These are phyloP conservation scores for Xylaria venustula DNA, from an alignment of 495 filamentous ascomycete species.

Conservation along the genomic window DNA sequence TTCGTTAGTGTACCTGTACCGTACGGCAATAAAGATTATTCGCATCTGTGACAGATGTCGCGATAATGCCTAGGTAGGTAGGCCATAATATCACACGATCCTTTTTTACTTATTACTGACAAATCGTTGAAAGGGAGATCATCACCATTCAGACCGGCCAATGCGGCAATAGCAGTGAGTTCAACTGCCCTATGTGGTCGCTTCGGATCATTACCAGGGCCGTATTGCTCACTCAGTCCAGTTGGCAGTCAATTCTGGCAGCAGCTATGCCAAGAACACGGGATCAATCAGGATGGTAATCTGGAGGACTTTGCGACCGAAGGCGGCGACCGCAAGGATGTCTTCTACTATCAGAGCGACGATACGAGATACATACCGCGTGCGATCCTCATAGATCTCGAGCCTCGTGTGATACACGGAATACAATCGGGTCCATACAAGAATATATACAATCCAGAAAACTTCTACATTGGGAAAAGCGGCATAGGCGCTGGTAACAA, in stretches of 20 bases:
- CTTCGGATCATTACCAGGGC: conserved; percentile 9
- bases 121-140: conserved; percentile 98
- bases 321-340: conserved; percentile 95
- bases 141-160: conserved; percentile 99
- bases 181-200: not conserved
- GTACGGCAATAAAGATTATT: not conserved
- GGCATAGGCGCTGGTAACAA: conserved; percentile 95
- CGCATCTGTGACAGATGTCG: conserved; percentile 27
- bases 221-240: conserved; percentile 34
- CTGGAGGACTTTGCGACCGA: conserved; percentile 94
- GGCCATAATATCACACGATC: not conserved
- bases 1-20: not conserved
- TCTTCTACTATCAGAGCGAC: conserved; percentile 99
- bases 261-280: conserved; percentile 95
- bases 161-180: conserved; percentile 97
- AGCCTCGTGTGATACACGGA: conserved; percentile 86
- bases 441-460: conserved; percentile 99
- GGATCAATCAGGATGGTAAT: conserved; percentile 95
- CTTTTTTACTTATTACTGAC: too few relatives aligned
- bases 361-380: conserved; percentile 97
- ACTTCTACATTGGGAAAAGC: conserved; percentile 91
- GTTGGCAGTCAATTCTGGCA: conserved; percentile 97
- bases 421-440: conserved; percentile 92
- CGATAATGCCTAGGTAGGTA: conserved; percentile 51
- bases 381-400: conserved; percentile 91